Percentiles rank a stretch among this genome's conserved stretches.
Conservation (phyloP, 2,329 filamentous ascomycete species). For the Botryotinia calthae region DNA sequence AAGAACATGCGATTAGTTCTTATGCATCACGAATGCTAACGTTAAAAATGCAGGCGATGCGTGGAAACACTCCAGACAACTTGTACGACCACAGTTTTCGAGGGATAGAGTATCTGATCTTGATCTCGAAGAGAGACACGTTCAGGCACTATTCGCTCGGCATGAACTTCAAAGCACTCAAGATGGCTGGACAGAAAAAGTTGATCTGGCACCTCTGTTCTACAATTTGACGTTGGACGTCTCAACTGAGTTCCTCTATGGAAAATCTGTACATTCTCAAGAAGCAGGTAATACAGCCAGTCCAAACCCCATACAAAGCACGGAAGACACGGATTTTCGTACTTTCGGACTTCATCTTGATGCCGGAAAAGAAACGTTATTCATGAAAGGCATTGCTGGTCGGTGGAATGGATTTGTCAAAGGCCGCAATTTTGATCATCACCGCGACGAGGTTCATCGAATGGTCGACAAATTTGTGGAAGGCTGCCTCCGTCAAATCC, state of each 20-base stretch:
- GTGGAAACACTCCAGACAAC: slow-evolving; percentile 42
- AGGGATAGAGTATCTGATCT: slow-evolving; percentile 47
- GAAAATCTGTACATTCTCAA: slow-evolving; percentile 40
- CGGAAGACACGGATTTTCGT: neutral
- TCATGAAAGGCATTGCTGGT: slow-evolving; percentile 8
- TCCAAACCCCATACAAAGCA: slow-evolving; percentile 9
- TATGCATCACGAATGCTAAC: neutral
- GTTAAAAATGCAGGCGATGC: slow-evolving; percentile 19
- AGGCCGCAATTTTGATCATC: slow-evolving; percentile 1
- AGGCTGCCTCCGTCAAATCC: slow-evolving; percentile 25
- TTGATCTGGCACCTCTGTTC: slow-evolving; percentile 61
- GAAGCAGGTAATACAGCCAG: slow-evolving; percentile 25
- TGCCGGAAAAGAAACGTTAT: slow-evolving; percentile 7
- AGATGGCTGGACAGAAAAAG: slow-evolving; percentile 41
- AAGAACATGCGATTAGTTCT: too few relatives aligned
- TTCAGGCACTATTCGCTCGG: slow-evolving; percentile 34
- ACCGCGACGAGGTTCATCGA: slow-evolving; percentile 1
- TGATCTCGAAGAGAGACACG: slow-evolving; percentile 44
- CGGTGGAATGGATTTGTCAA: neutral
- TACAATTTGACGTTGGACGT: slow-evolving; percentile 65
- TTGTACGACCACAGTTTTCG: slow-evolving; percentile 44
- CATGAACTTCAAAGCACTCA: slow-evolving; percentile 20
- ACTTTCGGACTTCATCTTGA: slow-evolving; percentile 6
- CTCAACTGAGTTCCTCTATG: slow-evolving; percentile 65
- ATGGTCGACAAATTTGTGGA: slow-evolving; percentile 13